Conservation (phyloP, 2,329 filamentous ascomycete species). For the Colletotrichum sansevieriae region DNA sequence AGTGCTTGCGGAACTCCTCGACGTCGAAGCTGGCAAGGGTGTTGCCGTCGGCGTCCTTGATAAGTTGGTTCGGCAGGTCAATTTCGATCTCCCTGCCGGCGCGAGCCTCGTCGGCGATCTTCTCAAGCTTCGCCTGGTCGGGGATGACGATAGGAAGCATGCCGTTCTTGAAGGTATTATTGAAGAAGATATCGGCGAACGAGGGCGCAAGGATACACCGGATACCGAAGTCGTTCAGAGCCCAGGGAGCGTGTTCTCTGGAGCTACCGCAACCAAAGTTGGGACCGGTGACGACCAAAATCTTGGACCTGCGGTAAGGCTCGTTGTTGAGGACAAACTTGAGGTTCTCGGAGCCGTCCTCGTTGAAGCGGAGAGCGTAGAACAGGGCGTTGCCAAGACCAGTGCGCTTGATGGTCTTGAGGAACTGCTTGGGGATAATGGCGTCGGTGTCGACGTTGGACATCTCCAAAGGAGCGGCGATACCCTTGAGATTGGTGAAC, state of each 20-base stretch:
- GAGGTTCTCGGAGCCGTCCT: conserved; percentile 79
- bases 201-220: conserved; percentile 92
- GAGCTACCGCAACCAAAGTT: conserved; percentile 97
- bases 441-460: conserved; percentile 98
- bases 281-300: conserved; percentile 88
- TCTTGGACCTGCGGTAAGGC: conserved; percentile 86
- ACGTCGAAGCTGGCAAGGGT: conserved; percentile 86
- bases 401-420: conserved; percentile 99
- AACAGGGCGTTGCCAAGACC: conserved; percentile 92
- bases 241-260: conserved; percentile 97
- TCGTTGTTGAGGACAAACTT: conserved; percentile 92
- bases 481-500: conserved; percentile 86
- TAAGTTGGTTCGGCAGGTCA: conserved; percentile 85
- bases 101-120: conserved; percentile 81
- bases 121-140: conserved; percentile 74
- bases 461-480: conserved; percentile 88
- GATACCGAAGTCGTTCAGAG: conserved; percentile 95
- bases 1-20: conserved; percentile 95
- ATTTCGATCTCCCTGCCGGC: conserved; percentile 89
- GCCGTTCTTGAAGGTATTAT: conserved; percentile 99
- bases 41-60: conserved; percentile 81
- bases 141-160: conserved; percentile 90
- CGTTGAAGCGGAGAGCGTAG: conserved; percentile 83
- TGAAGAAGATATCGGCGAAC: conserved; percentile 95
- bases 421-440: conserved; percentile 99